phyloP scores from a whole-genome alignment of 345 rosid species.

The Ailanthus altissimus region DNA sequence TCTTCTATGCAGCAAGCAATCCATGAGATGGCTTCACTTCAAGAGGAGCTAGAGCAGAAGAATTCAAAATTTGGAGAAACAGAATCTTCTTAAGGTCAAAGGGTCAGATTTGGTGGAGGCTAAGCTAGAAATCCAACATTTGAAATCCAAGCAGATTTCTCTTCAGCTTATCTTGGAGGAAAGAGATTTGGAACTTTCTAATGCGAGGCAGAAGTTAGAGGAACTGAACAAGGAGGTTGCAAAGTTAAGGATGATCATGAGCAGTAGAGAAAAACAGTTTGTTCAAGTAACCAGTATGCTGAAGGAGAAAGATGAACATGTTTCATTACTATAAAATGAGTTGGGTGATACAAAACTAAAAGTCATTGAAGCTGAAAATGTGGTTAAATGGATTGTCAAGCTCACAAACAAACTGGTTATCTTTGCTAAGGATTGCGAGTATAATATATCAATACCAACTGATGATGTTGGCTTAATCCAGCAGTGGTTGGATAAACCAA shows the following conservation, averaged over 20 bases:
- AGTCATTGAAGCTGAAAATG: slow-evolving; percentile 66
- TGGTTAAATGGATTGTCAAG: slow-evolving; percentile 60
- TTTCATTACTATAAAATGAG: slow-evolving; percentile 52
- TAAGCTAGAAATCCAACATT: slow-evolving; percentile 76
- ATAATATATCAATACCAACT: slow-evolving; percentile 23
- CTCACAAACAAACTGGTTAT: slow-evolving; percentile 56
- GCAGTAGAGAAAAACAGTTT: slow-evolving; percentile 60
- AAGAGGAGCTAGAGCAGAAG: slow-evolving; percentile 51
- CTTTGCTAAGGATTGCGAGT: slow-evolving; percentile 41
- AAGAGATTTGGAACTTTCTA: slow-evolving; percentile 59
- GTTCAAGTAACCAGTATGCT: slow-evolving; percentile 52
- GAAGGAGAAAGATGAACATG: slow-evolving; percentile 70
- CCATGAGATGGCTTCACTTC: slow-evolving; percentile 47
- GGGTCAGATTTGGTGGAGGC: slow-evolving; percentile 79
- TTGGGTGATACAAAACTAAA: slow-evolving; percentile 51
- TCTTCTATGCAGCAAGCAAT: slow-evolving; percentile 55
- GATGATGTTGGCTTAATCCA: slow-evolving; percentile 33
- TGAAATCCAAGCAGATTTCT: slow-evolving; percentile 72
- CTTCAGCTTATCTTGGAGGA: slow-evolving; percentile 59
- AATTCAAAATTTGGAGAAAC: slow-evolving; percentile 52
- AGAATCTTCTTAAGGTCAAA: slow-evolving; percentile 52
- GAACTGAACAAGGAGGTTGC: slow-evolving; percentile 59
- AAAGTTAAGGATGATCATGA: slow-evolving; percentile 60
- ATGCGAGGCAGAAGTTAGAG: slow-evolving; percentile 55
- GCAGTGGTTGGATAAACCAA: slow-evolving; percentile 32